Evolutionary conservation across 2,329 filamentous ascomycete species (phyloP), one percentile per base, ranked within the genome.

Genomic region (Pyricularia grisea): DNA sequence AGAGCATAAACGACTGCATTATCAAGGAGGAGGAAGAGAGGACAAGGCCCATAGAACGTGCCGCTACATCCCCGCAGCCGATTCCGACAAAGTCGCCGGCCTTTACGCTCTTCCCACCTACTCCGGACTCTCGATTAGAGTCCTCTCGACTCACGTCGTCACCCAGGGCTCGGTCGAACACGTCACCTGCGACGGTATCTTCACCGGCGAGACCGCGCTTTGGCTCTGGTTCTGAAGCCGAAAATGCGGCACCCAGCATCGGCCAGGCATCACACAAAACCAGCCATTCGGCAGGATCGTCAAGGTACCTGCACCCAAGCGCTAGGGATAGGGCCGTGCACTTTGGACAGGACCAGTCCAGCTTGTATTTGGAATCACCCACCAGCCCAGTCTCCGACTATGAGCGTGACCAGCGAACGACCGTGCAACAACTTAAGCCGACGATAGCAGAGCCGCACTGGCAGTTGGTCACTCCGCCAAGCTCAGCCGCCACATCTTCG

Each of bases 161-260:
- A 10, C 78, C 83, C 2, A 68, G 79, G 4, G 72, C 77, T 25
- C 82, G 87, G 31, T 85, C 86, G 2, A 85, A 86, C 72, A 88
- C 87, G 3, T 85, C 84, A 17, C 85, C 86, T 1, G 83, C 82
- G 17, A 75, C 77, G 25, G 74, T 84, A 6, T 77, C 77, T 4
- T 85, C 84, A 4, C 83, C 84, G 4, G 36, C 27, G 23, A 28
- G n/a, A 28, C 30, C 50, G 6, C 25, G 20, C 12, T 58, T 61
- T 67, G 50, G 66, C 50, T 23, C 28, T 33, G 42, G 61, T 33
- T 61, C 23, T 12, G 58, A 61, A 3, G 28, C 64, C 12, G 30
- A 31, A 2, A 20, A 36, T 7, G 33, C 17, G 30, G 30, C 28
- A 11, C 12, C 7, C 27, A 25, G 30, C n/a, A 30, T 23, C n/a